Evolutionary conservation across 257 asterid species (phyloP).

Genomic region (Fraxinus cuspidata): DNA sequence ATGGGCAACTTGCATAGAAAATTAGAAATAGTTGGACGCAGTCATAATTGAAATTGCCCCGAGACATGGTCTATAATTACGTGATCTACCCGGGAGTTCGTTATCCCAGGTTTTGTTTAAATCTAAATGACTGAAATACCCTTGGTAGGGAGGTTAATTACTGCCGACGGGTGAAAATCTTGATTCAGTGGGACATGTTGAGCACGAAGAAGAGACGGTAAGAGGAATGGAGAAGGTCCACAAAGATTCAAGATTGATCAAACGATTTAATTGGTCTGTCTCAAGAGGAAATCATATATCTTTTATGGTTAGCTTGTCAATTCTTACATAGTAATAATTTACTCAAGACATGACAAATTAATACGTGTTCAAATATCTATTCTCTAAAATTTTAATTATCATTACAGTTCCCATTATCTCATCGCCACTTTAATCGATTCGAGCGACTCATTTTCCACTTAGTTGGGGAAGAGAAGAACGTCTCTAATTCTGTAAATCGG

Average conservation of each 20-base stretch:
- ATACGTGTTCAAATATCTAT: background rate
- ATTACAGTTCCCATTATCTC: background rate
- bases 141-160: background rate
- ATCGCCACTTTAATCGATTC: background rate
- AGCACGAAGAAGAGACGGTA: background rate
- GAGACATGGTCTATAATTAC: constrained; percentile 30
- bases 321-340: background rate
- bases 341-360: background rate
- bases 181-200: constrained; percentile 1
- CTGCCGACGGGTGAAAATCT: background rate
- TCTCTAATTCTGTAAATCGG: background rate
- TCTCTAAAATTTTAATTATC: too few species aligned
- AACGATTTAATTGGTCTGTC: background rate
- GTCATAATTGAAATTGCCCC: constrained; percentile 33
- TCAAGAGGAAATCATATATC: background rate
- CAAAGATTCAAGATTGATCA: background rate
- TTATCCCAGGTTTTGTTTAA: constrained; percentile 22
- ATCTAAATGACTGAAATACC: constrained; percentile 23
- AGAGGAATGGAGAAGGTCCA: constrained; percentile 1
- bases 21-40: constrained; percentile 34
- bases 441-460: background rate
- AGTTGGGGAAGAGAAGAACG: background rate
- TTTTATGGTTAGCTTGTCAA: background rate
- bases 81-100: constrained; percentile 13
- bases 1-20: constrained; percentile 50